phyloP scores from a whole-genome alignment of 2,329 filamentous ascomycete species.

The Ambrosiella xylebori region DNA sequence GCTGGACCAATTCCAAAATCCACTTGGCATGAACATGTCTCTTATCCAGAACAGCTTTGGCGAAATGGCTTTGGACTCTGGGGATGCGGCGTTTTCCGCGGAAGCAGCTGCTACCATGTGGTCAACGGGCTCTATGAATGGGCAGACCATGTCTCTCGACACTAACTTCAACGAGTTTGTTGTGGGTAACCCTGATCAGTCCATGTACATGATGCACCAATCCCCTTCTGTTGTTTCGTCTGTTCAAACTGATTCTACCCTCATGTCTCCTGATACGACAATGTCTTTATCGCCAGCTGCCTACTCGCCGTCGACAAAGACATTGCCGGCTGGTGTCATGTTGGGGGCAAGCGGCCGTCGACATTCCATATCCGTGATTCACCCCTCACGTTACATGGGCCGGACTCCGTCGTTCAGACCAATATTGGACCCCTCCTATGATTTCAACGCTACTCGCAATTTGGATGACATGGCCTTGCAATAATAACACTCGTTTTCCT shows the following conservation, averaged over 20 bases:
- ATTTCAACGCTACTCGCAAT: not conserved
- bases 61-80: conserved; percentile 35
- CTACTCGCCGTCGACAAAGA: no score
- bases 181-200: conserved; percentile 11
- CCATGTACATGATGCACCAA: not conserved
- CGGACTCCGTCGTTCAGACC: not conserved
- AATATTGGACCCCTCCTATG: not conserved
- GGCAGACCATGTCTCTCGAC: conserved; percentile 9
- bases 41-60: conserved; percentile 70
- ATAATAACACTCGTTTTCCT: not conserved
- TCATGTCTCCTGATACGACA: not conserved
- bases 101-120: conserved; percentile 38
- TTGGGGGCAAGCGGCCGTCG: not conserved
- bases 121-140: conserved; percentile 45
- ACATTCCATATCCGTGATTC: not conserved
- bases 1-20: conserved; percentile 6
- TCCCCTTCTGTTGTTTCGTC: not conserved
- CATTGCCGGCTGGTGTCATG: no score
- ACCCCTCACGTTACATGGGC: not conserved
- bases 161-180: conserved; percentile 12
- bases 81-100: conserved; percentile 10
- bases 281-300: not conserved
- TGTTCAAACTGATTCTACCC: not conserved
- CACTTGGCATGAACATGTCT: conserved; percentile 58
- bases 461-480: not conserved